Percentiles rank a stretch among this genome's conserved stretches.
Conservation (phyloP, 2,329 filamentous ascomycete species). For the Cladosporium sp. region DNA sequence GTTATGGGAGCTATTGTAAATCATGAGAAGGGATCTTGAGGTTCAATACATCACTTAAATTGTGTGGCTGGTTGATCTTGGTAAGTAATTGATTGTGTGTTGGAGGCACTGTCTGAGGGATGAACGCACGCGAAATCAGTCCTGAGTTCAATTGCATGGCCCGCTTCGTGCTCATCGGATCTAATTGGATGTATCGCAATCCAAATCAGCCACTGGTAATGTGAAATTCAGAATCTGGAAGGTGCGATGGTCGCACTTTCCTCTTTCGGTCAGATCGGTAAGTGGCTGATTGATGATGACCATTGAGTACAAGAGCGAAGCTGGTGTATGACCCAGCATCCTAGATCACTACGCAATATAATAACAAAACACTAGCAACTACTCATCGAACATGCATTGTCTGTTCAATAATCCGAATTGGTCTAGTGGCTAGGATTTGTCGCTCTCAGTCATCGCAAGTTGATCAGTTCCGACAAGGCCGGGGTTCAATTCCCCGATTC, state of each 20-base stretch:
- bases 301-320: too few species aligned
- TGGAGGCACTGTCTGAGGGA: neutral
- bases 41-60: neutral
- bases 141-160: too few species aligned
- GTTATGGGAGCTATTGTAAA: neutral
- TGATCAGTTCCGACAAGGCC: slow-evolving; percentile 12
- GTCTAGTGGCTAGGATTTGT: slow-evolving; percentile 14
- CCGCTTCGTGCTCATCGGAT: too few species aligned
- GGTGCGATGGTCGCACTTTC: neutral
- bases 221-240: neutral
- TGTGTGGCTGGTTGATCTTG: neutral
- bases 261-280: neutral
- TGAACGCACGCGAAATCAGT: neutral
- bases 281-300: too few species aligned
- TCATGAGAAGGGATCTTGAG: neutral
- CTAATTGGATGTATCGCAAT: too few species aligned
- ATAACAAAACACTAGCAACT: too few species aligned
- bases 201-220: neutral
- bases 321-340: too few species aligned
- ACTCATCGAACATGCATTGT: neutral
- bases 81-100: neutral
- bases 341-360: too few species aligned
- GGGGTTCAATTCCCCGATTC: slow-evolving; percentile 13
- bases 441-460: slow-evolving; percentile 10
- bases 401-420: neutral